These are phyloP conservation scores for Penicillium brevicompactum DNA, from an alignment of 2,329 filamentous ascomycete genomes.

Conservation along the genomic window DNA sequence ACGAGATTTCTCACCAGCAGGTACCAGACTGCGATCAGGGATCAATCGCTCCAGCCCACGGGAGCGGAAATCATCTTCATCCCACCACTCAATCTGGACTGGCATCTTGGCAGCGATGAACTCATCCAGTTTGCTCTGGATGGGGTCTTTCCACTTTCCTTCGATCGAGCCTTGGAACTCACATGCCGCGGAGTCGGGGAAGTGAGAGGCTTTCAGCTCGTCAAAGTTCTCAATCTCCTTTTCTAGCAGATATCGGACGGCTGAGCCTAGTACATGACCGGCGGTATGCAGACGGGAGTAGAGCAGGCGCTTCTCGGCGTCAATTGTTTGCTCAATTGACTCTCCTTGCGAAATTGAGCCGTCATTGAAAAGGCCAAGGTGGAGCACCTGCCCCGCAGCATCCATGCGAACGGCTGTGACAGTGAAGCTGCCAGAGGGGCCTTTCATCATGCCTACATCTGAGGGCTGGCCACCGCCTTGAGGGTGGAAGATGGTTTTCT, in stretches of 20 bases:
- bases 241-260: constrained; percentile 62
- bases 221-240: constrained; percentile 57
- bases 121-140: constrained; percentile 64
- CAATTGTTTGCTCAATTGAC: constrained; percentile 59
- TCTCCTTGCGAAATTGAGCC: constrained; percentile 34
- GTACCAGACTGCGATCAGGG: constrained; percentile 49
- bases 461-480: constrained; percentile 76
- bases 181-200: constrained; percentile 66
- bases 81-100: constrained; percentile 69
- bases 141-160: constrained; percentile 61
- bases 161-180: constrained; percentile 71
- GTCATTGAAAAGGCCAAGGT: constrained; percentile 62
- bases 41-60: constrained; percentile 59
- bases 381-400: constrained; percentile 62
- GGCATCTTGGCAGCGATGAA: constrained; percentile 59
- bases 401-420: constrained; percentile 61
- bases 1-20: constrained; percentile 60
- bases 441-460: constrained; percentile 62
- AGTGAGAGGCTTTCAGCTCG: constrained; percentile 73
- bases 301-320: constrained; percentile 61
- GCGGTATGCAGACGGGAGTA: constrained; percentile 73
- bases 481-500: constrained; percentile 72
- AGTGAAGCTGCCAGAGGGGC: constrained; percentile 45
- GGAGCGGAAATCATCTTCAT: constrained; percentile 61
- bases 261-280: constrained; percentile 70